A percentile compares a stretch with the other conserved stretches of the same genome.
phyloP scores from a whole-genome alignment of 2,329 filamentous ascomycete species.

The Stagonosporopsis vannaccii region DNA sequence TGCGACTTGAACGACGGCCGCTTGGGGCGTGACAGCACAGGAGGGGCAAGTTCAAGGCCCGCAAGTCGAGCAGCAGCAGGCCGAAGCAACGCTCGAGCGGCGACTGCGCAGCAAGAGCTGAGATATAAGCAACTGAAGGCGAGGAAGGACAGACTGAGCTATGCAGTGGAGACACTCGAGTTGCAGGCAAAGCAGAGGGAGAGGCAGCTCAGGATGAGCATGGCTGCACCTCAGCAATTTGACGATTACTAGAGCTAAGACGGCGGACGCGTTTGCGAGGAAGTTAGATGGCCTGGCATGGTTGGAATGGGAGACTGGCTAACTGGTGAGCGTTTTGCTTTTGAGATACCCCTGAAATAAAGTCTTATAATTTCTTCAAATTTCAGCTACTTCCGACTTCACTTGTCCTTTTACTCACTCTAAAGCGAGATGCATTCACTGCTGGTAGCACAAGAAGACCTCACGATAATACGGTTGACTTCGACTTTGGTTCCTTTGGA shows the following conservation, averaged over 20 bases:
- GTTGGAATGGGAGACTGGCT: not conserved
- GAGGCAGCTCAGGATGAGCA: constrained; percentile 75
- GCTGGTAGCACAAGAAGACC: not conserved
- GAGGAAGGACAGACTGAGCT: constrained; percentile 84
- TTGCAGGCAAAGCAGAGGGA: constrained; percentile 82
- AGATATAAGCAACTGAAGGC: constrained; percentile 74
- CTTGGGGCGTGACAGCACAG: constrained; percentile 52
- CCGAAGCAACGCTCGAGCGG: constrained; percentile 39
- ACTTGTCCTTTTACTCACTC: not conserved
- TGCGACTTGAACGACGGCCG: constrained; percentile 83
- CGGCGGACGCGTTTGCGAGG: not conserved
- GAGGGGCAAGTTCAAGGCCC: constrained; percentile 33
- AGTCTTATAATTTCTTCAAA: not conserved
- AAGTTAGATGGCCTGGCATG: not conserved
- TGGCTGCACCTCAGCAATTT: constrained; percentile 62
- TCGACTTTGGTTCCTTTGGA: too few relatives aligned
- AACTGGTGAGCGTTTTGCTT: constrained; percentile 32
- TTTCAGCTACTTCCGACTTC: not conserved
- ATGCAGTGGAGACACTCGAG: constrained; percentile 85
- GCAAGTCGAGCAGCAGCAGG: constrained; percentile 31
- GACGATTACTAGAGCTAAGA: constrained; percentile 37
- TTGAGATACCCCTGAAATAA: constrained; percentile 38
- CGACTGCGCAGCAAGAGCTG: constrained; percentile 59
- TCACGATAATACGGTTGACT: too few relatives aligned
- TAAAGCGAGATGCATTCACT: not conserved